Evolutionary conservation across 108 stramenopile genomes (phyloP).

Genomic region (Schizochytrium sp.): DNA sequence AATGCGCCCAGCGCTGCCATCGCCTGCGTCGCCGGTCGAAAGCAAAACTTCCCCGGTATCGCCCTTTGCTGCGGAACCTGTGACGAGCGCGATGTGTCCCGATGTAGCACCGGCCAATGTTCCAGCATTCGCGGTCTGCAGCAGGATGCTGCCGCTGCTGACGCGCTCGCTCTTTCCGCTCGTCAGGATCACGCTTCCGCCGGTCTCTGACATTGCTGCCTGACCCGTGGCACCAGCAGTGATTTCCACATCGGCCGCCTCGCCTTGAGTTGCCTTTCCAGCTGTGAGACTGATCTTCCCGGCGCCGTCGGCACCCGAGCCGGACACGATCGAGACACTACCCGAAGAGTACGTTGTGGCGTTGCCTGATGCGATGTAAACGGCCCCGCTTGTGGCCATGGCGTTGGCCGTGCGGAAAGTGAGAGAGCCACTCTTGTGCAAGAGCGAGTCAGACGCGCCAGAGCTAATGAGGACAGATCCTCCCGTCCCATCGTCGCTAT

Average conservation of each 20-base stretch:
- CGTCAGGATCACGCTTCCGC: neutral
- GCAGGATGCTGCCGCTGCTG: neutral
- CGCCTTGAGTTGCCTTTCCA: neutral
- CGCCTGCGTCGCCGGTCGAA: neutral
- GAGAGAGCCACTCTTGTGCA: neutral
- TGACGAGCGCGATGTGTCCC: neutral
- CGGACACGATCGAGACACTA: neutral
- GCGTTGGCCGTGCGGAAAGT: neutral
- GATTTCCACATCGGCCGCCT: neutral
- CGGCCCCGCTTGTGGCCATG: neutral
- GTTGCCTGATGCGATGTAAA: neutral
- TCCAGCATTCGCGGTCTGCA: neutral
- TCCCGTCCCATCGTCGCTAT: neutral
- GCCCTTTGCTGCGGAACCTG: neutral
- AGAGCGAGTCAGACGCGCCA: neutral
- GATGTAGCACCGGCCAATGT: neutral
- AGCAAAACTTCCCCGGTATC: neutral
- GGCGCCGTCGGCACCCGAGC: neutral
- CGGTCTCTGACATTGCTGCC: neutral
- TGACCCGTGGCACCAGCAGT: neutral
- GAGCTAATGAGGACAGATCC: neutral
- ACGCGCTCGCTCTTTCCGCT: neutral
- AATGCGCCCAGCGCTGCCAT: neutral
- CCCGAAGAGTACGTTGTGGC: neutral
- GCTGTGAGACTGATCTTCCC: neutral